A percentile compares a stretch with the other conserved stretches of the same genome.
phyloP scores from a whole-genome alignment of 345 rosid genomes.

The Citrus medica region DNA sequence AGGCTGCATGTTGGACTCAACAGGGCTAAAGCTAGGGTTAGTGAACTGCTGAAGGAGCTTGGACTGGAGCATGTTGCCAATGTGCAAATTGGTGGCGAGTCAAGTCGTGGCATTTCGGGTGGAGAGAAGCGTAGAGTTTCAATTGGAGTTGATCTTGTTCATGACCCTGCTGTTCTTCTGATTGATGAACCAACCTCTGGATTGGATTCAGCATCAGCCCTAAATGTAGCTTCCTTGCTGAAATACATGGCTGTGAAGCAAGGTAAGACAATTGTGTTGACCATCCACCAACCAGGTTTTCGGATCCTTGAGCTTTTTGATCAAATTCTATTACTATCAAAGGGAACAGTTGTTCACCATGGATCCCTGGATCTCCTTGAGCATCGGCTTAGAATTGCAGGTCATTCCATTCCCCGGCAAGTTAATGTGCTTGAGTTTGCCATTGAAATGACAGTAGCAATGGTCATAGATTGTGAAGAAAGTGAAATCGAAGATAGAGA shows the following conservation, averaged over 20 bases:
- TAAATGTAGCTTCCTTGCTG: constrained; percentile 22
- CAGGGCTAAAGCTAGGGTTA: constrained; percentile 18
- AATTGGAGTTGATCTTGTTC: constrained; percentile 31
- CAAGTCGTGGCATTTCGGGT: constrained; percentile 27
- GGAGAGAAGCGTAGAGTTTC: constrained; percentile 37
- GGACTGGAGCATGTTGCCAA: constrained; percentile 30
- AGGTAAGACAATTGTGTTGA: constrained; percentile 26
- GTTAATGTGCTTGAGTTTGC: constrained; percentile 34
- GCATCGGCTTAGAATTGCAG: constrained; percentile 18
- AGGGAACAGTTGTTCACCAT: constrained; percentile 24
- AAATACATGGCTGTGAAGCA: constrained; percentile 23
- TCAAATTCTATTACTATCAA: constrained; percentile 23
- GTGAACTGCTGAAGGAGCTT: constrained; percentile 22
- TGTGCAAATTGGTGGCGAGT: constrained; percentile 20
- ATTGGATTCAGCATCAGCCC: constrained; percentile 30
- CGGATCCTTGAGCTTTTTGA: constrained; percentile 28
- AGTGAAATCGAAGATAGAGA: constrained; percentile 16
- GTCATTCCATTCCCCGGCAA: constrained; percentile 27
- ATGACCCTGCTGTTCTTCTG: constrained; percentile 28
- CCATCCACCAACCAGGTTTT: constrained; percentile 34
- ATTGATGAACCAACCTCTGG: constrained; percentile 38
- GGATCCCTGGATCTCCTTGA: constrained; percentile 27
- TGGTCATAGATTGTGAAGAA: constrained; percentile 16
- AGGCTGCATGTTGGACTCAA: constrained; percentile 14
- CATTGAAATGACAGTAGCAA: constrained; percentile 20